Conservation (phyloP, 2,329 filamentous ascomycete species). For the Cercospora berteroae region DNA sequence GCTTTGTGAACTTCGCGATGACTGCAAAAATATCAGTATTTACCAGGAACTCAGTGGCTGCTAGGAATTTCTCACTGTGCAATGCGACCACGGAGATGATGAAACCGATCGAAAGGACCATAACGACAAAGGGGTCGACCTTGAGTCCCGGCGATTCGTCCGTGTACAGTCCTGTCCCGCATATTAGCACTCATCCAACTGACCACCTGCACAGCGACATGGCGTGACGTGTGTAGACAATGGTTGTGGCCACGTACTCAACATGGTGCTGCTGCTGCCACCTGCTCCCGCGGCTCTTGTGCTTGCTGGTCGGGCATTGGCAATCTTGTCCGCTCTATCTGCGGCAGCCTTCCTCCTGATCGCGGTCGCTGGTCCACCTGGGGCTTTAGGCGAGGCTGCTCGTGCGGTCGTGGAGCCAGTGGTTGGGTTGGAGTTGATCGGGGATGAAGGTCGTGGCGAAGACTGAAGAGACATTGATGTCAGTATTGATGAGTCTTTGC, state of each 20-base stretch:
- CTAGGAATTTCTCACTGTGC: conserved; percentile 68
- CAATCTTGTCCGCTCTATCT: conserved; percentile 95
- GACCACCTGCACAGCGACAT: not conserved
- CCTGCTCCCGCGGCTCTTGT: conserved; percentile 92
- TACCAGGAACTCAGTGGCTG: not conserved
- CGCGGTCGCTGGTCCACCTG: conserved; percentile 90
- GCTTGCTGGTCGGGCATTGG: conserved; percentile 88
- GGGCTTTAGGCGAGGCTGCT: conserved; percentile 81
- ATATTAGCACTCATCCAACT: conserved; percentile 23
- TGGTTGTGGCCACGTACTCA: conserved; percentile 62
- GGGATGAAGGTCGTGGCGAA: conserved; percentile 38
- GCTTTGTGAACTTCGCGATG: conserved; percentile 90
- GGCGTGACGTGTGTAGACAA: not conserved
- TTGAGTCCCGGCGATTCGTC: conserved; percentile 96
- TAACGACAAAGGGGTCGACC: conserved; percentile 95
- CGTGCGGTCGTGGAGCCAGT: conserved; percentile 71
- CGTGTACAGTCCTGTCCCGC: conserved; percentile 80
- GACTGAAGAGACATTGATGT: conserved; percentile 27
- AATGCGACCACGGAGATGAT: conserved; percentile 98
- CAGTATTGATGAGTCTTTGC: not conserved
- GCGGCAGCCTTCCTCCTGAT: conserved; percentile 93
- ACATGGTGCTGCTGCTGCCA: conserved; percentile 96
- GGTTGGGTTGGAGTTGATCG: conserved; percentile 54
- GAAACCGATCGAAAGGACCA: conserved; percentile 94
- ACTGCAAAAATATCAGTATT: conserved; percentile 55